Evolutionary conservation across 177 flowering plant genomes (phyloP).

Genomic region (Vitis hybrid): DNA sequence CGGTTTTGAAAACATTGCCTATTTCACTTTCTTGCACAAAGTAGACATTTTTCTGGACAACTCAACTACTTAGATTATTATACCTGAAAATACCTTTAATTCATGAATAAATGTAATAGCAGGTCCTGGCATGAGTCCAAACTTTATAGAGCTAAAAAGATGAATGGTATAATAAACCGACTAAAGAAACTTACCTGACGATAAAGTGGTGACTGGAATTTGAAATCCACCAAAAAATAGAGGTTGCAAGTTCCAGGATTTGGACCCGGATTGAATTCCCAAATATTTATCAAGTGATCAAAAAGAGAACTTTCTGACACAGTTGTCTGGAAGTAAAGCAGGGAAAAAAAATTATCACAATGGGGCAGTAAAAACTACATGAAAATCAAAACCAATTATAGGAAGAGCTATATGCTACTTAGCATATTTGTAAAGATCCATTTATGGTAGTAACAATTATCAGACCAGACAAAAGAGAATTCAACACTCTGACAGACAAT

Average conservation of each 20-base stretch:
- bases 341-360: background rate
- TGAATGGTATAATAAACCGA: background rate
- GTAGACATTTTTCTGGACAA: background rate
- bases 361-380: background rate
- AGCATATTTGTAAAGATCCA: too few relatives aligned
- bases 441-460: too few relatives aligned
- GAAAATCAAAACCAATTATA: background rate
- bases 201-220: slow-evolving; percentile 88
- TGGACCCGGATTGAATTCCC: slow-evolving; percentile 91
- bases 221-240: slow-evolving; percentile 84
- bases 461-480: too few relatives aligned
- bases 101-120: background rate
- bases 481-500: too few relatives aligned
- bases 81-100: background rate
- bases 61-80: background rate
- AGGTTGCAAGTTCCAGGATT: slow-evolving; percentile 72
- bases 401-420: too few relatives aligned
- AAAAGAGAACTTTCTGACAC: slow-evolving; percentile 65
- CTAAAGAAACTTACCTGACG: slow-evolving; percentile 55
- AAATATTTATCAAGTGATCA: slow-evolving; percentile 82
- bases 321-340: slow-evolving; percentile 56
- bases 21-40: background rate
- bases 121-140: background rate
- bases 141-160: background rate
- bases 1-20: too few relatives aligned